phyloP scores from a whole-genome alignment of 768 basidiomycete species.

The Termitomyces sp. region DNA sequence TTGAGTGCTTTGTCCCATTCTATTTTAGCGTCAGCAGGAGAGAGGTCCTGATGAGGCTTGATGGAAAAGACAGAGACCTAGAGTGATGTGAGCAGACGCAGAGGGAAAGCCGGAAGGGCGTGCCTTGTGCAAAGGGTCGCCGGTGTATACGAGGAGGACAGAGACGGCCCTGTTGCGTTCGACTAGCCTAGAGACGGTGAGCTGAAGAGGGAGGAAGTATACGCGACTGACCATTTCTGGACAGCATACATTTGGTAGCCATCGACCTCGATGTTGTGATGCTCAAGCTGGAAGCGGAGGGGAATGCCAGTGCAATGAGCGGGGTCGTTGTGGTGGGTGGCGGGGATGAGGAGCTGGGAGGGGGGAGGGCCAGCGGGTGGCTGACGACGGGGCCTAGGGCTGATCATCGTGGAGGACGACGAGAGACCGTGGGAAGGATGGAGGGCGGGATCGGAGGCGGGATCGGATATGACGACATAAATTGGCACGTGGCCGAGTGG shows the following conservation, averaged over 20 bases:
- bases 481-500: neutral
- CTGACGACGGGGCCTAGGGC: conserved; percentile 2
- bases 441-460: neutral
- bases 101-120: neutral
- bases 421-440: neutral
- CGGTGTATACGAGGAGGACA: conserved; percentile 74
- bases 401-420: no score
- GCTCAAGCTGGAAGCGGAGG: conserved; percentile 45
- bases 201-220: neutral
- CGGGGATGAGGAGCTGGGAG: conserved; percentile 22
- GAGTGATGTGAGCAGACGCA: neutral
- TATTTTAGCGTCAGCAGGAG: conserved; percentile 38
- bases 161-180: conserved; percentile 58
- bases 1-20: conserved; percentile 64
- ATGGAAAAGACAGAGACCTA: conserved; percentile 63
- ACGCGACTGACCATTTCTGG: conserved; percentile 64
- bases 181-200: conserved; percentile 48
- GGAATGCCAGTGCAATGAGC: conserved; percentile 20
- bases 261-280: conserved; percentile 44
- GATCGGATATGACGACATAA: neutral
- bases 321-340: conserved; percentile 11
- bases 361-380: conserved; percentile 7
- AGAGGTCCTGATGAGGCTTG: conserved; percentile 38
- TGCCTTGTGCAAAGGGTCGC: conserved; percentile 65
- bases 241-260: conserved; percentile 86